phyloP scores from a whole-genome alignment of 2,329 filamentous ascomycete genomes.

The Arthrobotrys iridis region DNA sequence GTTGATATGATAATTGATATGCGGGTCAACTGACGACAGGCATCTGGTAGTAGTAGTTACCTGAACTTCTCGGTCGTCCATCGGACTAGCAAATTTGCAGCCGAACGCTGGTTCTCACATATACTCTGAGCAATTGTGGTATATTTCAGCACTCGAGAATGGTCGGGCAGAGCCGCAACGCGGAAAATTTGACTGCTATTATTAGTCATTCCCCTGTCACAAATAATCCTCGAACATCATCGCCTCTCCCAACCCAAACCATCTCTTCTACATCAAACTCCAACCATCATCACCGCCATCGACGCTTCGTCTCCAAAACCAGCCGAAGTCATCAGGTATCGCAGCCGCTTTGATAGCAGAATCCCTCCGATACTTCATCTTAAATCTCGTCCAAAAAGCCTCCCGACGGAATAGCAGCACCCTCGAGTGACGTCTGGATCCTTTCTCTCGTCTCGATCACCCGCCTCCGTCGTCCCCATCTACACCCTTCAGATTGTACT shows the following conservation, averaged over 20 bases:
- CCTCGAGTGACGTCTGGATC: slow-evolving; percentile 37
- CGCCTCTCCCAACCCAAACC: slow-evolving; percentile 14
- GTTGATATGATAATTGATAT: slow-evolving; percentile 31
- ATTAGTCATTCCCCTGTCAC: slow-evolving; percentile 41
- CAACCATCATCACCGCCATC: slow-evolving; percentile 35
- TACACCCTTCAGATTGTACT: slow-evolving; percentile 44
- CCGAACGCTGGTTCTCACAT: background rate
- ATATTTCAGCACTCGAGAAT: slow-evolving; percentile 13
- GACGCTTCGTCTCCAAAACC: slow-evolving; percentile 26
- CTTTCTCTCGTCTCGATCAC: slow-evolving; percentile 17
- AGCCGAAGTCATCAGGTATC: slow-evolving; percentile 38
- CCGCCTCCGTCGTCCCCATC: slow-evolving; percentile 19
- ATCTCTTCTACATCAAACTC: slow-evolving; percentile 28
- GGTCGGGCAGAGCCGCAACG: slow-evolving; percentile 28
- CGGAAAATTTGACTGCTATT: slow-evolving; percentile 32
- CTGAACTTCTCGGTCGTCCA: slow-evolving; percentile 33
- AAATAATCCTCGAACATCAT: slow-evolving; percentile 34
- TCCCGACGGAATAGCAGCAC: slow-evolving; percentile 30
- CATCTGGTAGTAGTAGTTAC: slow-evolving; percentile 16
- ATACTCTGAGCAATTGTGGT: background rate
- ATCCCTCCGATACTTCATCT: slow-evolving; percentile 34
- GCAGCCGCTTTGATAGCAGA: slow-evolving; percentile 49
- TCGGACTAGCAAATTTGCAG: slow-evolving; percentile 50
- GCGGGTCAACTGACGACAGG: slow-evolving; percentile 41
- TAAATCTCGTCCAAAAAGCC: slow-evolving; percentile 1